phyloP scores from a whole-genome alignment of 768 basidiomycete species.

The Chalciporus pseudorubinellus region DNA sequence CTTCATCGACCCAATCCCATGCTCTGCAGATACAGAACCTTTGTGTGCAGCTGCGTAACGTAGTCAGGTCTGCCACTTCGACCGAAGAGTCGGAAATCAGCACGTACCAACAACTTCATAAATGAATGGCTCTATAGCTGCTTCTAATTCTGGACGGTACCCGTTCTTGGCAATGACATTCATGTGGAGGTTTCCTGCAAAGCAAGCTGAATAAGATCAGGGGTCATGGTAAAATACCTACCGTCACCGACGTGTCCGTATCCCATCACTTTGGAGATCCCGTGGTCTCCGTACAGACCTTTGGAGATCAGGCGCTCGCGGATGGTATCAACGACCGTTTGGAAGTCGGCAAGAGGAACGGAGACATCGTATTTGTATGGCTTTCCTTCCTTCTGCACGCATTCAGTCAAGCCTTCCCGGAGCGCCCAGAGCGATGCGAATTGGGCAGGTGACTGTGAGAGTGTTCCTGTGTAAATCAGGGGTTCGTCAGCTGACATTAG shows the following conservation, averaged over 20 bases:
- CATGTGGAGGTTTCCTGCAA: conserved; percentile 85
- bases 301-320: conserved; percentile 67
- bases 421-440: conserved; percentile 88
- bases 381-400: conserved; percentile 89
- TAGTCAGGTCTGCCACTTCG: conserved; percentile 1
- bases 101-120: conserved; percentile 85
- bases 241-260: conserved; percentile 98
- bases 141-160: conserved; percentile 81
- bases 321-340: conserved; percentile 80
- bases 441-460: conserved; percentile 89
- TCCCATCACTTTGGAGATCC: conserved; percentile 83
- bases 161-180: conserved; percentile 77
- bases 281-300: conserved; percentile 66
- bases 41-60: conserved; percentile 58
- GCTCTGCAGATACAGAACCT: conserved; percentile 95
- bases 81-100: neutral
- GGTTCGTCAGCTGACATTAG: conserved; percentile 71
- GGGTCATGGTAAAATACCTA: conserved; percentile 35
- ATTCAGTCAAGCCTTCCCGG: conserved; percentile 90
- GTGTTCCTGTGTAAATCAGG: conserved; percentile 84
- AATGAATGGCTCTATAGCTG: conserved; percentile 89
- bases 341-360: conserved; percentile 82
- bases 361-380: conserved; percentile 97
- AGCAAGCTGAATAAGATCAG: conserved; percentile 1
- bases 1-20: conserved; percentile 97